Evolutionary conservation across 345 rosid species (phyloP).

Genomic region (Eutrema japonicum): DNA sequence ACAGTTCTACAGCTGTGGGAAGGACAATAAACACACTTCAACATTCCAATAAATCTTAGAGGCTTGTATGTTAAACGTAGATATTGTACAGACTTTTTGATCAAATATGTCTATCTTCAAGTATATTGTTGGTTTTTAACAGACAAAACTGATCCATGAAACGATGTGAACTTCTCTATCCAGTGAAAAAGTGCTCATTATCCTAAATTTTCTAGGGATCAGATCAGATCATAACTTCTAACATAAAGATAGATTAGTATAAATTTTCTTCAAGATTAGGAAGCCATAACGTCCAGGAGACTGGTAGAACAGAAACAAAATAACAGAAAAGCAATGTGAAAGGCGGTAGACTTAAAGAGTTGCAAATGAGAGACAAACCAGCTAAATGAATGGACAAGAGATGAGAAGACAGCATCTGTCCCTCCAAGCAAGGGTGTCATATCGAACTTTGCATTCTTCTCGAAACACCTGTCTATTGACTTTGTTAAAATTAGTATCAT

Average conservation of each 20-base stretch:
- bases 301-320: background rate
- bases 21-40: constrained; percentile 25
- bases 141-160: background rate
- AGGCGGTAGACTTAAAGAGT: background rate
- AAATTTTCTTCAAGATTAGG: background rate
- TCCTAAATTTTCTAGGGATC: background rate
- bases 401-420: constrained; percentile 96
- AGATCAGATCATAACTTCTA: constrained; percentile 6
- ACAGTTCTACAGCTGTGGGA: background rate
- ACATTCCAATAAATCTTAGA: constrained; percentile 1
- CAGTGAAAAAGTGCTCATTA: background rate
- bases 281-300: constrained; percentile 18
- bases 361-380: constrained; percentile 66
- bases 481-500: constrained; percentile 96
- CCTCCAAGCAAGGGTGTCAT: constrained; percentile 99
- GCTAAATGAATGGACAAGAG: constrained; percentile 92
- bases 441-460: constrained; percentile 96
- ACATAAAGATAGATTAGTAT: background rate
- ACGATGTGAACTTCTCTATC: background rate
- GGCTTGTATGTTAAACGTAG: background rate
- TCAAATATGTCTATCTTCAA: no score
- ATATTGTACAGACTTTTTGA: background rate
- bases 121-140: background rate
- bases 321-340: background rate
- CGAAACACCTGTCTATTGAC: constrained; percentile 93